Percentiles rank a stretch among this genome's conserved stretches.
These are phyloP conservation scores for Zygosaccharomyces lentus DNA, from an alignment of 805 yeast species.

Conservation along the genomic window DNA sequence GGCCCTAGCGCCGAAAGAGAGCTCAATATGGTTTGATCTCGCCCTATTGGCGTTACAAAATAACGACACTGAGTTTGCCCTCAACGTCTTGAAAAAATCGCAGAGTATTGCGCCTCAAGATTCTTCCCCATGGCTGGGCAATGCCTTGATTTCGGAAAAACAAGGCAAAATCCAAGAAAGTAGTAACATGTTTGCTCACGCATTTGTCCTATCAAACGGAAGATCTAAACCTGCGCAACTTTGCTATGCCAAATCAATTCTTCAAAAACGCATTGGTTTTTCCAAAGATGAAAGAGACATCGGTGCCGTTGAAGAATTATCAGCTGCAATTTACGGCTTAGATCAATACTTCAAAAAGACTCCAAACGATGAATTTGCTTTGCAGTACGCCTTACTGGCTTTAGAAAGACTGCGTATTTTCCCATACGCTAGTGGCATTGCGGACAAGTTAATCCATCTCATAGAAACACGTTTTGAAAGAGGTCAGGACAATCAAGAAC, in stretches of 20 bases:
- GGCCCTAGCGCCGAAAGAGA: constrained; percentile 62
- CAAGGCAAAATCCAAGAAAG: constrained; percentile 51
- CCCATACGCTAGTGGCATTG: constrained; percentile 47
- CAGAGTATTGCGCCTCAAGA: constrained; percentile 79
- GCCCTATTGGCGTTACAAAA: constrained; percentile 69
- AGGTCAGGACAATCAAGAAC: constrained; percentile 44
- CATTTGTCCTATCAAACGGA: constrained; percentile 74
- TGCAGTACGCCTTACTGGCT: constrained; percentile 50
- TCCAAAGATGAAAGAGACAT: constrained; percentile 50
- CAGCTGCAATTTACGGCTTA: constrained; percentile 65
- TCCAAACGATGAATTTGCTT: constrained; percentile 55
- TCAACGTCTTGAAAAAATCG: constrained; percentile 64
- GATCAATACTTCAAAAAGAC: constrained; percentile 56
- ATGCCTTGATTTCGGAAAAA: constrained; percentile 59
- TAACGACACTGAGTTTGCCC: constrained; percentile 69
- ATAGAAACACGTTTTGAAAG: constrained; percentile 56
- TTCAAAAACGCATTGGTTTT: constrained; percentile 43
- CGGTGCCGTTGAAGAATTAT: constrained; percentile 58
- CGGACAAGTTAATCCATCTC: constrained; percentile 43
- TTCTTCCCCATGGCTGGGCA: constrained; percentile 78
- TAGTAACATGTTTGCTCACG: constrained; percentile 63
- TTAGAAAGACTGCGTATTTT: constrained; percentile 70
- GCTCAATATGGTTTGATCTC: constrained; percentile 72
- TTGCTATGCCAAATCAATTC: constrained; percentile 60
- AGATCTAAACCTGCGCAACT: constrained; percentile 63